Evolutionary conservation across 1,284 basidiomycete genomes (phyloP), one percentile per base, ranked within the genome.

Genomic region (Stygiomarasmius scandens): DNA sequence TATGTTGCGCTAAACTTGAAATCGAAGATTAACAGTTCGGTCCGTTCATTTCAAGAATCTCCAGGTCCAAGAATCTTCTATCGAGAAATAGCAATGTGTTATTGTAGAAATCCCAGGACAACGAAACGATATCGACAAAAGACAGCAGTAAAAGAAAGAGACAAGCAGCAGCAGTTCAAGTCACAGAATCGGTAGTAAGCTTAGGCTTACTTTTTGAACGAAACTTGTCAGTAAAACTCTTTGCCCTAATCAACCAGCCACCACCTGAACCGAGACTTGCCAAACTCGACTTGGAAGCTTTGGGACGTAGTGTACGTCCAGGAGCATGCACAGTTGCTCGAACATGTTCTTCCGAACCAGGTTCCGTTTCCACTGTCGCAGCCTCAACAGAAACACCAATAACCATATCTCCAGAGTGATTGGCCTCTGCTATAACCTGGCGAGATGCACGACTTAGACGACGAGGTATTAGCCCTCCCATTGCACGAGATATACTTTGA

Each of bases 301-400:
- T 74, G 49, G 70, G 68, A 22, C 73, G 73, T 34, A 77, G 68
- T 3, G 66, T 67, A 32, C 29, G 29, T 48, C 58, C 67, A 54
- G 66, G 67, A 59, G 64, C 76, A 47, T 78, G 77, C n/a, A 77
- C 78, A 14, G 73, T 78, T 8, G 65, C 71, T 55, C 48, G 64
- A 29, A 58, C 64, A 54, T 65, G 65, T 6, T 63, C 65, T n/a
- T 64, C 64, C 23, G 71, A 65, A 49, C 69, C 71, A 44, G 69
- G 70, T 9, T 70, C 63, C 2, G 74, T 66, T 52, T 78, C 80
- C 4, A 78, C 76, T 5, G 78, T 85, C 1, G 81, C 81, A 60
- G 84, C 79, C 62, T 84, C 77, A 46, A 89, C 79, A 38, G 80
- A 83, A n/a, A 87, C 78, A 29, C 77, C 84, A 53, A 87, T 80